These are phyloP conservation scores for Taphrina betulina DNA, from an alignment of 1,139 yeast species.

Conservation along the genomic window DNA sequence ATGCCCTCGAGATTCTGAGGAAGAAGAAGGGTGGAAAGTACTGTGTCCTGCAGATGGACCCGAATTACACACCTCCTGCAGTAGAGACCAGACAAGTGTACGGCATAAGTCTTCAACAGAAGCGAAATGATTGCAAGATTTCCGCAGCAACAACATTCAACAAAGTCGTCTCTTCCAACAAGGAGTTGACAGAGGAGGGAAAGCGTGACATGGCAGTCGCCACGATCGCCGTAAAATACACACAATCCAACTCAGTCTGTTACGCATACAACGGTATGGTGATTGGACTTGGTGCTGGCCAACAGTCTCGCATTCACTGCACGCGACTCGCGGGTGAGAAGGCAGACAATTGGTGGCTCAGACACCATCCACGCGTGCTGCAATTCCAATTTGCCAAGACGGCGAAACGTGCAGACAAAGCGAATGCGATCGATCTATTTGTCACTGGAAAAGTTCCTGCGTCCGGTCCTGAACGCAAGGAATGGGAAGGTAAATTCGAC, in stretches of 20 bases:
- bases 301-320: conserved; percentile 98
- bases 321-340: conserved; percentile 98
- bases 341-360: conserved; percentile 99
- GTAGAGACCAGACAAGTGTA: conserved; percentile 91
- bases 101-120: conserved; percentile 92
- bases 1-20: conserved; percentile 81
- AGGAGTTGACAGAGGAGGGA: conserved; percentile 86
- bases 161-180: conserved; percentile 86
- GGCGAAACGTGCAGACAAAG: conserved; percentile 96
- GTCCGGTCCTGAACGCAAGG: conserved; percentile 87
- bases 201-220: conserved; percentile 91
- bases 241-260: conserved; percentile 97
- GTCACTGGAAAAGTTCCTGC: conserved; percentile 91
- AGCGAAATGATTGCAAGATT: conserved; percentile 95
- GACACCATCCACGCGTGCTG: conserved; percentile 94
- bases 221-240: conserved; percentile 92
- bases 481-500: conserved; percentile 85
- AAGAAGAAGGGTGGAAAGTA: conserved; percentile 97
- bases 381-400: conserved; percentile 97
- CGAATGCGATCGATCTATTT: conserved; percentile 91
- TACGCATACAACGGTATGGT: conserved; percentile 99
- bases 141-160: conserved; percentile 74
- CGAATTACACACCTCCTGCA: conserved; percentile 78
- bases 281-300: conserved; percentile 98
- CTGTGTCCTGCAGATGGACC: conserved; percentile 90